Evolutionary conservation across 176 grass and related monocot genomes (phyloP).

Genomic region (Pharus latifolius): DNA sequence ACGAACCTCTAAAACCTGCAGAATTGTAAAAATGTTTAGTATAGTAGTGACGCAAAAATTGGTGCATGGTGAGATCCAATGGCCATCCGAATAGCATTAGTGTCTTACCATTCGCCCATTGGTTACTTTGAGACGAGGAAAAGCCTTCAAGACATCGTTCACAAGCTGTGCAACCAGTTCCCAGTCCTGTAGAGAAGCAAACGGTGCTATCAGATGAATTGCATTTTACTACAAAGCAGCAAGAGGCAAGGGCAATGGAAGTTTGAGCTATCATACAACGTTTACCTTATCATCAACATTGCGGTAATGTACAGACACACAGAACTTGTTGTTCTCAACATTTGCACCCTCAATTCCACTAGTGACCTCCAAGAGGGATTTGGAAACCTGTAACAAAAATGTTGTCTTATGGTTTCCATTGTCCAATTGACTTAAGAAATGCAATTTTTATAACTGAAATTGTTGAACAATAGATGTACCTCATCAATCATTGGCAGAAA

Average conservation of each 20-base stretch:
- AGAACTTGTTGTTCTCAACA: conserved; percentile 95
- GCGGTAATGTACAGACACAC: conserved; percentile 90
- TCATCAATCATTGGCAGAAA: conserved; percentile 92
- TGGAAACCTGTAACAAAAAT: conserved; percentile 51
- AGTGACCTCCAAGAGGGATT: conserved; percentile 45
- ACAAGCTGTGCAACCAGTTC: conserved; percentile 50
- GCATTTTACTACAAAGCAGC: not conserved
- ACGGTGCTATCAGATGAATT: not conserved
- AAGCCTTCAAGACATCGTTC: conserved; percentile 38
- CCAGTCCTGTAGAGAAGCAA: conserved; percentile 43
- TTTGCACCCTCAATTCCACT: conserved; percentile 53
- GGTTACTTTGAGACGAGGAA: conserved; percentile 61
- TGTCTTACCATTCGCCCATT: conserved; percentile 78
- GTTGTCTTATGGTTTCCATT: not conserved
- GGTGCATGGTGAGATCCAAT: not conserved
- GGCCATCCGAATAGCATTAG: not conserved
- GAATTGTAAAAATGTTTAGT: not conserved
- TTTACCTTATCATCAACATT: conserved; percentile 75
- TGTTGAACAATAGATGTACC: conserved; percentile 30
- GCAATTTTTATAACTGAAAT: not conserved
- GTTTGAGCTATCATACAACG: not conserved
- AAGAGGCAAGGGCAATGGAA: too few species aligned
- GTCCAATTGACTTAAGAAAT: not conserved
- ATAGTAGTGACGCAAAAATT: not conserved
- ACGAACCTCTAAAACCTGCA: conserved; percentile 95